Conservation (phyloP, 768 basidiomycete species). For the Leccinum variicolor region DNA sequence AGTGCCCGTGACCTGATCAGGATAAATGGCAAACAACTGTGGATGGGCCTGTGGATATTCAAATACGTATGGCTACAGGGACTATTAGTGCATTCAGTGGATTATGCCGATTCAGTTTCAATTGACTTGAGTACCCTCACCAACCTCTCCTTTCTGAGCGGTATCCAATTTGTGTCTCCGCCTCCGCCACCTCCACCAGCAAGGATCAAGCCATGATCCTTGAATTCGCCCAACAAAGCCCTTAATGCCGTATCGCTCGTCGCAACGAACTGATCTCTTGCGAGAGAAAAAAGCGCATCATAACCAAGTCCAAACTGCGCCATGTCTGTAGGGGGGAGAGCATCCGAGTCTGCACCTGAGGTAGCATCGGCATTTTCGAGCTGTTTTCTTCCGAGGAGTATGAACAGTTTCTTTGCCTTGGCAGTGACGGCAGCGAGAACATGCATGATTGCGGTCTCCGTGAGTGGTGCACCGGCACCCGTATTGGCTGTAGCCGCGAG, state of each 20-base stretch:
- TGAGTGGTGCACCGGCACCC: constrained; percentile 43
- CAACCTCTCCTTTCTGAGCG: constrained; percentile 75
- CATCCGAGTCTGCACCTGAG: constrained; percentile 8
- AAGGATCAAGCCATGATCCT: constrained; percentile 86
- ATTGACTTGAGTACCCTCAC: constrained; percentile 39
- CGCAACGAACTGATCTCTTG: constrained; percentile 83
- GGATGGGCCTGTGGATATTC: background rate
- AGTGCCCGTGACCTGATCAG: too few species aligned
- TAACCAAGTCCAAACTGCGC: constrained; percentile 59
- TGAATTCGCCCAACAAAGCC: constrained; percentile 83
- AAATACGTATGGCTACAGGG: background rate
- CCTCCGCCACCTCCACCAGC: constrained; percentile 40
- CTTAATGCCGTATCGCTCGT: constrained; percentile 83
- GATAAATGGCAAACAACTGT: background rate
- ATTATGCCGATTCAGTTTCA: constrained; percentile 19
- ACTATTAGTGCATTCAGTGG: background rate
- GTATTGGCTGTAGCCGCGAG: constrained; percentile 30
- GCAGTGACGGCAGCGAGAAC: constrained; percentile 85
- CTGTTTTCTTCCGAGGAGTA: constrained; percentile 64
- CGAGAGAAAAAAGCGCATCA: constrained; percentile 67
- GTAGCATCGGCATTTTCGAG: constrained; percentile 48
- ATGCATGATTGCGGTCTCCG: constrained; percentile 75
- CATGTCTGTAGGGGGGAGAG: constrained; percentile 10
- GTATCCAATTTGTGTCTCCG: constrained; percentile 79
- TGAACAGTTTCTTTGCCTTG: constrained; percentile 82